phyloP scores from a whole-genome alignment of 73 alveolate genomes.

The Tetrahymena malaccensis region DNA sequence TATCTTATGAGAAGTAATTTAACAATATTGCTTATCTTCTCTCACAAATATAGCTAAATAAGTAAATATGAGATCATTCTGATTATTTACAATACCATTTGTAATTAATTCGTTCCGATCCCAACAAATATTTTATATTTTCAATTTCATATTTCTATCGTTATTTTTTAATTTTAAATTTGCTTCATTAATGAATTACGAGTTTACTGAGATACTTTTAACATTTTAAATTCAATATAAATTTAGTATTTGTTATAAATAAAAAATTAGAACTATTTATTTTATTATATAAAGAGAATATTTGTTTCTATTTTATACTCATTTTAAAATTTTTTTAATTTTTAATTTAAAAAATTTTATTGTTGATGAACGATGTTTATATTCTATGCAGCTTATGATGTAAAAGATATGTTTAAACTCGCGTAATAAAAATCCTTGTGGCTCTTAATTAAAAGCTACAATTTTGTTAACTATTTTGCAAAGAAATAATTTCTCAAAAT shows the following conservation, averaged over 20 bases:
- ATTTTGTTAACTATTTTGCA: too few species aligned
- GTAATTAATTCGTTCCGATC: neutral
- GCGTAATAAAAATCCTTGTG: neutral
- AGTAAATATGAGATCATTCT: neutral
- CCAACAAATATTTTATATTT: neutral
- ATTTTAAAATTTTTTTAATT: too few species aligned
- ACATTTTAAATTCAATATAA: too few species aligned
- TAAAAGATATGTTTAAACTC: neutral
- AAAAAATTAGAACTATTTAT: too few species aligned
- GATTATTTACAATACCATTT: neutral
- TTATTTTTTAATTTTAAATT: neutral
- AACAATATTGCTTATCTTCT: neutral
- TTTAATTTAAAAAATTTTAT: too few species aligned
- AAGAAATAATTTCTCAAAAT: neutral
- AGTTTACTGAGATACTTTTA: too few species aligned
- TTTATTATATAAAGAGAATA: too few species aligned
- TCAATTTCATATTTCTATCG: neutral
- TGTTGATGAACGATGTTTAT: neutral
- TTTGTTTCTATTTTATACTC: too few species aligned
- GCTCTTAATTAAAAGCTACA: neutral
- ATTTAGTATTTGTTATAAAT: too few species aligned
- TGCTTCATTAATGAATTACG: neutral
- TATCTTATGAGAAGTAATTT: neutral
- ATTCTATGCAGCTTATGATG: neutral
- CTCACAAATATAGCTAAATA: neutral